Evolutionary conservation across 2,329 filamentous ascomycete genomes (phyloP).

Genomic region (Pleomassaria siparia): DNA sequence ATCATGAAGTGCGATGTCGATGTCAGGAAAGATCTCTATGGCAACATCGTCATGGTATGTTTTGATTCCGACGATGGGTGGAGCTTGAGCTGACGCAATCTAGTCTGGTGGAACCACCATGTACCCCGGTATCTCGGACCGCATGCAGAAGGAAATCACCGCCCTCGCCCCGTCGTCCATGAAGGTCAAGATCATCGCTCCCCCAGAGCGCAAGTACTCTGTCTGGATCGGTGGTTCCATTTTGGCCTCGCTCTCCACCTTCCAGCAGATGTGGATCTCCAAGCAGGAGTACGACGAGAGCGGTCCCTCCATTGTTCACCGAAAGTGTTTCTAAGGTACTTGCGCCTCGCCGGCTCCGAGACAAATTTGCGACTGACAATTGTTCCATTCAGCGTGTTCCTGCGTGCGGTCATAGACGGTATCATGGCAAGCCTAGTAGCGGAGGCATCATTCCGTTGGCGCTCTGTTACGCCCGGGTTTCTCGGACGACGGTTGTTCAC

Average conservation of each 20-base stretch:
- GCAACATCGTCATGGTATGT: slow-evolving; percentile 99
- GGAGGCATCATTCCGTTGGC: slow-evolving; percentile 39
- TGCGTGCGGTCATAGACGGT: slow-evolving; percentile 34
- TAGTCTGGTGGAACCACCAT: slow-evolving; percentile 99
- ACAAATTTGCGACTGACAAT: slow-evolving; percentile 23
- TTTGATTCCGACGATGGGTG: slow-evolving; percentile 5
- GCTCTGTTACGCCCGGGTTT: slow-evolving; percentile 38
- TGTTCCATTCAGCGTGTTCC: slow-evolving; percentile 32
- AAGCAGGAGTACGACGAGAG: slow-evolving; percentile 99
- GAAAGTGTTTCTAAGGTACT: slow-evolving; percentile 99
- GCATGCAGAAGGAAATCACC: slow-evolving; percentile 99
- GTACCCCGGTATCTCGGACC: slow-evolving; percentile 99
- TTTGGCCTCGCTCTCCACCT: slow-evolving; percentile 97
- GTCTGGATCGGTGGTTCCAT: slow-evolving; percentile 99
- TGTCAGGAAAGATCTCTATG: slow-evolving; percentile 99
- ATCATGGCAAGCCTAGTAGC: slow-evolving; percentile 42
- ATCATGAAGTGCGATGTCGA: slow-evolving; percentile 99
- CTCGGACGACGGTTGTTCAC: slow-evolving; percentile 40
- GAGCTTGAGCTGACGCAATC: slow-evolving; percentile 37
- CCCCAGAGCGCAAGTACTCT: slow-evolving; percentile 99
- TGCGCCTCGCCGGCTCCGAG: slow-evolving; percentile 3
- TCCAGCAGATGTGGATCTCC: slow-evolving; percentile 99
- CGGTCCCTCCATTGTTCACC: slow-evolving; percentile 98
- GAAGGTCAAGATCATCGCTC: slow-evolving; percentile 99
- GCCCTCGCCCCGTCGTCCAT: slow-evolving; percentile 98